Evolutionary conservation across 2,329 filamentous ascomycete species (phyloP), one percentile per base, ranked within the genome.

Genomic region (Hymenoscyphus fructigenus): DNA sequence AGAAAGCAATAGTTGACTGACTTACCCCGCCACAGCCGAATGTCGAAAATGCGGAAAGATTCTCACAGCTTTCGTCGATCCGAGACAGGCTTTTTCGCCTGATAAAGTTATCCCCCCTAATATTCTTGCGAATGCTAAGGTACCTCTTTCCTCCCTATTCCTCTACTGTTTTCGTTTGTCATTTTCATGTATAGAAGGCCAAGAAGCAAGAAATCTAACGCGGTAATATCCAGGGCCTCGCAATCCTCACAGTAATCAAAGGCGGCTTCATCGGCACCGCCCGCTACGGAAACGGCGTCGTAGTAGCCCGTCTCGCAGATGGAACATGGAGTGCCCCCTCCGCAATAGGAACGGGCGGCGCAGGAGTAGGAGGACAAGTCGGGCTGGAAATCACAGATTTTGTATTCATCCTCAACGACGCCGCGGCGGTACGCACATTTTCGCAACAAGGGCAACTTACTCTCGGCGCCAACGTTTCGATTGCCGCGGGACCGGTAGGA

Each of bases 11-110:
- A 65, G 72, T 68, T 65, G 62, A 57, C 68, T 69, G 41, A 69
- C 10, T 62, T 60, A 62, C 62, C 64, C 63, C 64, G 59, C 63
- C 44, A 50, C 79, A 97, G 94, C 92, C 82, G 95, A 99, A 82
- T 98, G 95, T 82, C 95, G 91, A 79, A 99, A 99, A 81, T 95
- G 93, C 76, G 91, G 91, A 76, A 97, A 96, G 83, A 98, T 98
- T 75, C 86, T 99, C 72, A 87, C 91, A 57, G 96, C 93, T 14
- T 99, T 99, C 77, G 86, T 98, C 76, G 95, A 98, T 76, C 95
- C 95, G 23, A 87, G 89, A 75, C 94, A 98, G 81, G 82, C 94
- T 23, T 97, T 98, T 78, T 93, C 94, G 5, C 94, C 95, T 63
- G 95, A 98, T 79, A 98, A 98, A 79, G 89, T 99, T 76, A 99